Conservation (phyloP, 2,329 filamentous ascomycete species). For the Pseudophaeomoniella oleicola region DNA sequence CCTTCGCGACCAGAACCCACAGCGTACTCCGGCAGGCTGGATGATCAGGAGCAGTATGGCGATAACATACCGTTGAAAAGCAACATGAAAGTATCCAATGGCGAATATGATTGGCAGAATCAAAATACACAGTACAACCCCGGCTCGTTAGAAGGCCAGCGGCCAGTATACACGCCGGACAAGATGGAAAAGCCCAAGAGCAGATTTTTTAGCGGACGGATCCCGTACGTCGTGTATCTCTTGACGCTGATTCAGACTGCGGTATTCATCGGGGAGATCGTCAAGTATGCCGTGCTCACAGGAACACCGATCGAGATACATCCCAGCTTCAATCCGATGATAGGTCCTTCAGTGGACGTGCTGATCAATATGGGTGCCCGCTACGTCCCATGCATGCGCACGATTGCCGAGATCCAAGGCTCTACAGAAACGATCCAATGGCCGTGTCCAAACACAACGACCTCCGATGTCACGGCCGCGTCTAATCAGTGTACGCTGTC, state of each 20-base stretch:
- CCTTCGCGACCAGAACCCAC: constrained; percentile 14
- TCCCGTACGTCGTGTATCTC: constrained; percentile 70
- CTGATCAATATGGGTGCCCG: constrained; percentile 95
- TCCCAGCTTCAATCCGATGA: constrained; percentile 90
- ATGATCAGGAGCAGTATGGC: constrained; percentile 21
- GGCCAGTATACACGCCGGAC: constrained; percentile 8
- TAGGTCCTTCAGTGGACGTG: constrained; percentile 78
- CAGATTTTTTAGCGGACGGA: constrained; percentile 41
- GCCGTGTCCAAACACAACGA: constrained; percentile 71
- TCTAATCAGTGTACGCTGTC: constrained; percentile 56
- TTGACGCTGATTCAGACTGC: constrained; percentile 62
- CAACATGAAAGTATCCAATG: constrained; percentile 15
- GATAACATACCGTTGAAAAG: constrained; percentile 27
- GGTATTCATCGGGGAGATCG: constrained; percentile 81
- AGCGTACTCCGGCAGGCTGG: constrained; percentile 13
- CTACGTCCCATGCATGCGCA: constrained; percentile 91
- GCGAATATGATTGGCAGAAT: constrained; percentile 15
- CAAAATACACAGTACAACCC: constrained; percentile 31
- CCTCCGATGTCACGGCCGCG: constrained; percentile 31
- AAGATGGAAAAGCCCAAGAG: constrained; percentile 28
- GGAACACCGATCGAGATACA: constrained; percentile 55
- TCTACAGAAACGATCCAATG: constrained; percentile 31
- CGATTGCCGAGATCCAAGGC: constrained; percentile 30
- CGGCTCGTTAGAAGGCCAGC: constrained; percentile 34
- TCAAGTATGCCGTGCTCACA: constrained; percentile 65